Percentiles rank a stretch among this genome's conserved stretches.
Evolutionary conservation across 345 rosid species (phyloP).

Genomic region (Adansonia digitata): DNA sequence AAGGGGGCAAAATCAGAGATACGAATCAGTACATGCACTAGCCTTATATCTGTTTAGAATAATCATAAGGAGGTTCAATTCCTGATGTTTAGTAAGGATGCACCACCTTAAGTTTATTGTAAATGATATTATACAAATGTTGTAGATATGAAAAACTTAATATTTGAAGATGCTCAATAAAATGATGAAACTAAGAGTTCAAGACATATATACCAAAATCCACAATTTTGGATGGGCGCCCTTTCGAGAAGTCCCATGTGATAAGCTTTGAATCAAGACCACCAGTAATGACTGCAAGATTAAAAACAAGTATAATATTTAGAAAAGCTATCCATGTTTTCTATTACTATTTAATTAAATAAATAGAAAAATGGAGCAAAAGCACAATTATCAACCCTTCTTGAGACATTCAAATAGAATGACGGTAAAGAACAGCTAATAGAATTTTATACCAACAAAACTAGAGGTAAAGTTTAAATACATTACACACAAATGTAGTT

Average conservation of each 20-base stretch:
- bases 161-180: neutral
- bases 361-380: neutral
- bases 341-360: neutral
- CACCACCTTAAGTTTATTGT: neutral
- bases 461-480: neutral
- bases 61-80: neutral
- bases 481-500: neutral
- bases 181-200: neutral
- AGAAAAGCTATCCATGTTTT: neutral
- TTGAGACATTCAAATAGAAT: neutral
- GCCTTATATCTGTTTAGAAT: neutral
- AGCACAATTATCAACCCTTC: neutral
- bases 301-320: neutral
- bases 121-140: neutral
- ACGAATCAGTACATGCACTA: neutral
- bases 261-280: slow-evolving; percentile 89
- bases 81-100: neutral
- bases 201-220: slow-evolving; percentile 55
- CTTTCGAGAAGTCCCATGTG: slow-evolving; percentile 94
- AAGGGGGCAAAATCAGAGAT: neutral
- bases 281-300: slow-evolving; percentile 63
- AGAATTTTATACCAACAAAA: neutral
- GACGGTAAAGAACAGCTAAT: neutral
- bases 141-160: neutral
- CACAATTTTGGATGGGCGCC: slow-evolving; percentile 55